These are phyloP conservation scores for Apiotrichum sp. DNA, from an alignment of 1,284 basidiomycete species.

Conservation along the genomic window DNA sequence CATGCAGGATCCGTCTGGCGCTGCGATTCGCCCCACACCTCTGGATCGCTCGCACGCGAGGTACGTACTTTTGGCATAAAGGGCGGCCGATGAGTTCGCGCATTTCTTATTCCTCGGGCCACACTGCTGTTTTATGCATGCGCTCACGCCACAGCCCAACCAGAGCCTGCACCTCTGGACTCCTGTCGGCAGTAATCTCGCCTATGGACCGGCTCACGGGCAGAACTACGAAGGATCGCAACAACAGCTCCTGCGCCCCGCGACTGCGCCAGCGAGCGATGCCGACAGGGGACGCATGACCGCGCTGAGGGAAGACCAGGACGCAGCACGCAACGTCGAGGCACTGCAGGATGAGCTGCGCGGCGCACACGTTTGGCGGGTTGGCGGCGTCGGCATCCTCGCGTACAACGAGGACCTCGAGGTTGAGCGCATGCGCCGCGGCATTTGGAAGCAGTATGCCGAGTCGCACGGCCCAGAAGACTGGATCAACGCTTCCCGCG, in stretches of 20 bases:
- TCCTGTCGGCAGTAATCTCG: slow-evolving; percentile 17
- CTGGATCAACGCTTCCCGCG: slow-evolving; percentile 61
- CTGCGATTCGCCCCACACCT: slow-evolving; percentile 31
- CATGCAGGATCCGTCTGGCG: slow-evolving; percentile 35
- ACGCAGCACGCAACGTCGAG: slow-evolving; percentile 4
- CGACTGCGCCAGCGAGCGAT: background rate
- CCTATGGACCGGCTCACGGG: background rate
- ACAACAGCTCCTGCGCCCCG: background rate
- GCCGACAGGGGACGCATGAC: background rate
- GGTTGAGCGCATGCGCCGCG: slow-evolving; percentile 25
- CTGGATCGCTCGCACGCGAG: slow-evolving; percentile 16
- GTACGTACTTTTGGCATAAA: background rate
- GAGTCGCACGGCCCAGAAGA: slow-evolving; percentile 43
- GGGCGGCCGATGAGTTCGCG: too few species aligned
- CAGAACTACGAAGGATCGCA: too few species aligned
- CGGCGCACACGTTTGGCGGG: slow-evolving; percentile 33
- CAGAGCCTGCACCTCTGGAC: slow-evolving; percentile 36
- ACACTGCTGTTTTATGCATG: too few species aligned
- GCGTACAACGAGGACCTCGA: slow-evolving; percentile 24
- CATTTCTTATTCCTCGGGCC: too few species aligned
- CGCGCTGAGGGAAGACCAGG: slow-evolving; percentile 11
- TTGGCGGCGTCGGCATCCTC: slow-evolving; percentile 36
- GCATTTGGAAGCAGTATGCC: slow-evolving; percentile 28
- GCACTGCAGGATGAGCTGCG: slow-evolving; percentile 31
- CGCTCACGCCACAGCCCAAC: slow-evolving; percentile 22